Evolutionary conservation across 1,284 basidiomycete species (phyloP), one percentile per base, ranked within the genome.

Genomic region (Marasmius oreades): DNA sequence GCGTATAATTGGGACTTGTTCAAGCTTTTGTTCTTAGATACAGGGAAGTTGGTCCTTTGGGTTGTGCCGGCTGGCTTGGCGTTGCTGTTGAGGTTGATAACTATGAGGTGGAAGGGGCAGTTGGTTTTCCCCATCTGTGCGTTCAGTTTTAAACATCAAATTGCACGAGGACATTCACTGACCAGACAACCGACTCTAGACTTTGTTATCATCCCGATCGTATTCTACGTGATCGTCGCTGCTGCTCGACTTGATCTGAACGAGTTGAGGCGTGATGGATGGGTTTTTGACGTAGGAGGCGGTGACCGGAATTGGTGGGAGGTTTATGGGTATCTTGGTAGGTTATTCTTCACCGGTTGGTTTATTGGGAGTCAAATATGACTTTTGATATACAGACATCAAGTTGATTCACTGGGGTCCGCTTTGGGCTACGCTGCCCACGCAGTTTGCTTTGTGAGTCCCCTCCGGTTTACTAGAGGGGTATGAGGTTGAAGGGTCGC

Each of bases 61-160:
- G 68, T 81, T 0, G 77, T 89, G 2, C 93, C 96, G 0, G 76
- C 98, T 22, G 73, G 69, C 3, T 77, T 98, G 10, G 96, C 96
- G 0, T 73, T 92, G 7, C 62, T 93, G 6, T 75, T 98, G 48
- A 80, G 95, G 47, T 57, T 93, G 5, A 90, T 98, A 68, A 97
- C 93, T 0, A 77, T 86, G 52, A 82, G 79, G 57, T 93, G 80
- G 72, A 83, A 90, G 55, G 93, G 98, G 69, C 95, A 97, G 64
- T 82, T 98, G 54, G 81, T 98, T 63, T 95, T 98, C 68, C 96
- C 96, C 1, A 73, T 86, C 20, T 99, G 89, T 90, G 59, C 66
- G 87, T 80, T 18, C 22, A 1, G 11, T n/a, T 23, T 24, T 14
- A 10, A n/a, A 16, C n/a, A 5, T 45, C 23, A 8, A 10, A 12